phyloP scores from a whole-genome alignment of 2,329 filamentous ascomycete genomes.

The Fusarium camptoceras region DNA sequence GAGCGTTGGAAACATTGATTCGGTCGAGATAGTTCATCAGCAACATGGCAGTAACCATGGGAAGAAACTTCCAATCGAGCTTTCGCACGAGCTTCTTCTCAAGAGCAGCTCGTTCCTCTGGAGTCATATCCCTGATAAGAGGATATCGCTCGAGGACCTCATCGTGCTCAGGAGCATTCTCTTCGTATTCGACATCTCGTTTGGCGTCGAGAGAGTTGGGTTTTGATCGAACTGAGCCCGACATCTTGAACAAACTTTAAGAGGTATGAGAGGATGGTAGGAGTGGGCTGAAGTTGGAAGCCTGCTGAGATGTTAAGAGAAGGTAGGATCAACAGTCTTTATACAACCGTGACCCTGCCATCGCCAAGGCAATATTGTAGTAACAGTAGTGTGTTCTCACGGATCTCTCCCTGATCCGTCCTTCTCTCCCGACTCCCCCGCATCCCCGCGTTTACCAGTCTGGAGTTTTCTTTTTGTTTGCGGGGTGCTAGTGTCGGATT shows the following conservation, averaged over 20 bases:
- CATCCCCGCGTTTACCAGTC: slow-evolving; percentile 24
- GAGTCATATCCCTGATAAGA: slow-evolving; percentile 18
- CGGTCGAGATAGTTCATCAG: slow-evolving; percentile 59
- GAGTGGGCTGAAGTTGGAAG: background rate
- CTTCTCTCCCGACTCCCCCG: slow-evolving; percentile 2
- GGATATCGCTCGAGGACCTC: slow-evolving; percentile 21
- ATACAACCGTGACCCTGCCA: background rate
- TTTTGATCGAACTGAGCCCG: slow-evolving; percentile 15
- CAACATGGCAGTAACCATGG: slow-evolving; percentile 46
- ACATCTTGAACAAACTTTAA: background rate
- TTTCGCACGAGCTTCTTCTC: slow-evolving; percentile 44
- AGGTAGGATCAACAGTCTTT: background rate
- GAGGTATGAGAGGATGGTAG: too few relatives aligned
- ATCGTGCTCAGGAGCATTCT: slow-evolving; percentile 13
- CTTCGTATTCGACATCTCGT: slow-evolving; percentile 21
- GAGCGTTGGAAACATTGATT: slow-evolving; percentile 62
- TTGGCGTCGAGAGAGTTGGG: slow-evolving; percentile 15
- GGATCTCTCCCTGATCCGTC: background rate
- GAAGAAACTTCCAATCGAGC: slow-evolving; percentile 47
- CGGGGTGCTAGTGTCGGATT: slow-evolving; percentile 9
- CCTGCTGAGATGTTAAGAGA: background rate
- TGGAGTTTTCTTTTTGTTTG: background rate
- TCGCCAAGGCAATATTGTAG: background rate
- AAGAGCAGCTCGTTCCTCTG: slow-evolving; percentile 33
- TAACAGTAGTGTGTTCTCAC: background rate